Evolutionary conservation across 352 stramenopile genomes (phyloP).

Genomic region (Phytophthora rubi): DNA sequence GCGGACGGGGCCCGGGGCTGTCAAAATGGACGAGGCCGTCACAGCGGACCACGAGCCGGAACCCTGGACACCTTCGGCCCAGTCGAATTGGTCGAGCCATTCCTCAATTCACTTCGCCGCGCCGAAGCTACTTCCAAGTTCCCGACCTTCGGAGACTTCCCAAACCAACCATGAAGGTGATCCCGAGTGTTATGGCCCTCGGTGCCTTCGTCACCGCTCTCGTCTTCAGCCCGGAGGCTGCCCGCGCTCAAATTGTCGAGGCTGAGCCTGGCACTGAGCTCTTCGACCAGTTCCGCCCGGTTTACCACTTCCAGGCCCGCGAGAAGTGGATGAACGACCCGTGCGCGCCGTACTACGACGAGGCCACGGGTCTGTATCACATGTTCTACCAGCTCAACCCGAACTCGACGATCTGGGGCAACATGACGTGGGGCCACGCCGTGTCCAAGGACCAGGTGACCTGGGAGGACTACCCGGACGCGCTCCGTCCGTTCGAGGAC

Average conservation of each 20-base stretch:
- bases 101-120: slow-evolving; percentile 22
- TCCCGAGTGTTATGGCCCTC: slow-evolving; percentile 24
- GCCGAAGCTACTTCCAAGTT: slow-evolving; percentile 22
- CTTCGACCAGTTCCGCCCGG: slow-evolving; percentile 62
- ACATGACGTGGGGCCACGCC: slow-evolving; percentile 73
- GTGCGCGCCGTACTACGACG: slow-evolving; percentile 52
- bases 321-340: slow-evolving; percentile 63
- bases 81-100: not conserved
- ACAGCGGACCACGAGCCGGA: not conserved
- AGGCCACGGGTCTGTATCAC: slow-evolving; percentile 62
- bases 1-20: not conserved
- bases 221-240: slow-evolving; percentile 18
- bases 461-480: slow-evolving; percentile 64
- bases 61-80: not conserved
- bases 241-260: slow-evolving; percentile 14
- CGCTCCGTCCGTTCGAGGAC: slow-evolving; percentile 53
- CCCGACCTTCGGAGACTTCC: slow-evolving; percentile 8
- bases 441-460: slow-evolving; percentile 66
- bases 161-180: slow-evolving; percentile 5
- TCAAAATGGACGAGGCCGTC: not conserved
- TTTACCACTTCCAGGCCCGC: slow-evolving; percentile 66
- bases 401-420: slow-evolving; percentile 52
- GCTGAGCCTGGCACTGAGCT: slow-evolving; percentile 20
- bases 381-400: slow-evolving; percentile 79
- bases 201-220: slow-evolving; percentile 20